A percentile compares a stretch with the other conserved stretches of the same genome.
Evolutionary conservation across 805 yeast genomes (phyloP).

Genomic region (Huiozyma naganishii): DNA sequence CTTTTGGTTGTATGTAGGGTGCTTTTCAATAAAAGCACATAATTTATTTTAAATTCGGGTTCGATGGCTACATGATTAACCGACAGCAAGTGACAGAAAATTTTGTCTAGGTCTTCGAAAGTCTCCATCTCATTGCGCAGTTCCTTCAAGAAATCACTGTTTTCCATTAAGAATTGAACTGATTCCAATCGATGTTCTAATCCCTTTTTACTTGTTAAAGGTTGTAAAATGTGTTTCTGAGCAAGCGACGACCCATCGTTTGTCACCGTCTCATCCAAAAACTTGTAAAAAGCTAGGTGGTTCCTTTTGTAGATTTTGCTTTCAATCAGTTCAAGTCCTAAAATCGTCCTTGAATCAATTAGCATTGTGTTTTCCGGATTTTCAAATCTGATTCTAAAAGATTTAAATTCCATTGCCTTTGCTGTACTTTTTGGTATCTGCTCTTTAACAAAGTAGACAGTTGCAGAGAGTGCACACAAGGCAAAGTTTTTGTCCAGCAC

Average conservation of each 20-base stretch:
- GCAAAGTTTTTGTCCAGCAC: conserved; percentile 25
- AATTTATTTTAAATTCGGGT: conserved; percentile 32
- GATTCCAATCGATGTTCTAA: conserved; percentile 30
- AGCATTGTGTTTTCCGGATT: conserved; percentile 33
- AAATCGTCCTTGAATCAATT: conserved; percentile 32
- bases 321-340: conserved; percentile 31
- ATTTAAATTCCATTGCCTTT: neutral
- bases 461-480: conserved; percentile 28
- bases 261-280: conserved; percentile 32
- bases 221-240: conserved; percentile 37
- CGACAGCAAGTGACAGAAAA: conserved; percentile 30
- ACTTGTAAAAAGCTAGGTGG: conserved; percentile 25
- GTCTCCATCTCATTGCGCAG: conserved; percentile 17
- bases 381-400: conserved; percentile 17
- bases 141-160: conserved; percentile 8
- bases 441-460: conserved; percentile 18
- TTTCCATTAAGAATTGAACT: conserved; percentile 27
- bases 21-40: conserved; percentile 31
- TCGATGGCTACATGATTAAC: conserved; percentile 15
- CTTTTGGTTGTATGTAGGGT: conserved; percentile 19
- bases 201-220: conserved; percentile 31
- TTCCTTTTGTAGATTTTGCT: conserved; percentile 26
- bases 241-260: conserved; percentile 37
- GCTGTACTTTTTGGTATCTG: conserved; percentile 6
- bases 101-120: conserved; percentile 32